A percentile compares a stretch with the other conserved stretches of the same genome.
Conservation (phyloP, 306 rosid species). For the Spatholobus suberectus region DNA sequence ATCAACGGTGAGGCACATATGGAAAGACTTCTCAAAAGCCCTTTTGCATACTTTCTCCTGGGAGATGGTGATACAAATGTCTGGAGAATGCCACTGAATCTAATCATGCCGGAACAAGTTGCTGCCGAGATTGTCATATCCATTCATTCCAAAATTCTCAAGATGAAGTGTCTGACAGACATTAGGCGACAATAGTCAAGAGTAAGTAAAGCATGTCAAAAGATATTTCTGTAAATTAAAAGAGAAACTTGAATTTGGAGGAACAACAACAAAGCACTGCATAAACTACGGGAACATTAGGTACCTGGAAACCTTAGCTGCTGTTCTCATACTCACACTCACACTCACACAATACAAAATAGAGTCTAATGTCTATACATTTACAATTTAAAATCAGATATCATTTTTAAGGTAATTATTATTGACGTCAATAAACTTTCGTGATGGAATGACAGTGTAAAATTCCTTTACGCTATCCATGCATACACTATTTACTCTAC, state of each 20-base stretch:
- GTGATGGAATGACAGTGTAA: too few species aligned
- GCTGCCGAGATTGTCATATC: constrained; percentile 50
- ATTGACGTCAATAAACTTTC: too few species aligned
- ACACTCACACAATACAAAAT: background rate
- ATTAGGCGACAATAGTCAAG: constrained; percentile 42
- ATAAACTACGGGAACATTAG: constrained; percentile 8
- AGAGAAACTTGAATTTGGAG: constrained; percentile 9
- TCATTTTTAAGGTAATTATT: too few species aligned
- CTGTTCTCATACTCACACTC: background rate
- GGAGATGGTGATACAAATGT: constrained; percentile 41
- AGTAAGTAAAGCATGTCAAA: background rate
- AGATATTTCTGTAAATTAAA: constrained; percentile 14
- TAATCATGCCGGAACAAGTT: constrained; percentile 50
- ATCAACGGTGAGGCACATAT: constrained; percentile 35
- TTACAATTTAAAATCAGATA: too few species aligned
- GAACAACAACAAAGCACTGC: background rate
- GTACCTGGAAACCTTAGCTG: constrained; percentile 20
- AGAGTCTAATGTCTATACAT: too few species aligned
- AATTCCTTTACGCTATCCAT: too few species aligned
- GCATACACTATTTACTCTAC: too few species aligned
- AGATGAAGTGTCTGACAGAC: constrained; percentile 46
- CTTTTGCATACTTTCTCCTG: constrained; percentile 39
- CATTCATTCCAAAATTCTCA: constrained; percentile 36
- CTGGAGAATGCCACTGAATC: constrained; percentile 47
- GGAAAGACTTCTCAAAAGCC: constrained; percentile 47